Percentiles rank a stretch among this genome's conserved stretches.
Evolutionary conservation across 169 alveolate species (phyloP).

Genomic region (Eimeria sp.): DNA sequence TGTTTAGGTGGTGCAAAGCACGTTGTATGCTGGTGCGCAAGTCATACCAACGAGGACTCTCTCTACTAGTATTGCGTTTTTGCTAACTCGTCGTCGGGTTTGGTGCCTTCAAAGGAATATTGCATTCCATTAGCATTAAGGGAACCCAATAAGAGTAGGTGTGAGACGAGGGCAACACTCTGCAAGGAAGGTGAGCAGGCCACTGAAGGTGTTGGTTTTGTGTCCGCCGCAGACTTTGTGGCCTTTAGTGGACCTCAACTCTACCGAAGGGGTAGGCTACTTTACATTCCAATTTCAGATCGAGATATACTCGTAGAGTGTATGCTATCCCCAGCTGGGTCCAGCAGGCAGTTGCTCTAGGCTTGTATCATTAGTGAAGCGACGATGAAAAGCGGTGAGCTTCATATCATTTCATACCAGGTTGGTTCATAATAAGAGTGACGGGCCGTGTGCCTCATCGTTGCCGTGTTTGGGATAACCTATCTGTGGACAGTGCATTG

Average conservation of each 20-base stretch:
- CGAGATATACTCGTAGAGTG: too few species aligned
- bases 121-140: not conserved
- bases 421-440: too few species aligned
- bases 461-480: too few species aligned
- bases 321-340: too few species aligned
- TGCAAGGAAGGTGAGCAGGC: not conserved
- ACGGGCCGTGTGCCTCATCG: too few species aligned
- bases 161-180: not conserved
- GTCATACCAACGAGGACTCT: not conserved
- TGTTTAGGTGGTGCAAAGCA: not conserved
- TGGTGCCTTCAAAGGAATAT: not conserved
- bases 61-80: not conserved
- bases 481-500: too few species aligned
- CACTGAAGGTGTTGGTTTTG: not conserved
- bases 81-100: not conserved
- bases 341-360: too few species aligned
- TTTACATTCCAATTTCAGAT: too few species aligned
- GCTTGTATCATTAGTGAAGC: too few species aligned
- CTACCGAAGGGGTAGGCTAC: too few species aligned
- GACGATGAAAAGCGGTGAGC: too few species aligned
- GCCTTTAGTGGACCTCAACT: not conserved
- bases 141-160: not conserved
- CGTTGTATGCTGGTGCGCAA: not conserved
- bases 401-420: too few species aligned
- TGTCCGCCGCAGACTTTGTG: not conserved